These are phyloP conservation scores for Arabidopsis lyrata DNA, from an alignment of 441 rosid species.

Conservation along the genomic window DNA sequence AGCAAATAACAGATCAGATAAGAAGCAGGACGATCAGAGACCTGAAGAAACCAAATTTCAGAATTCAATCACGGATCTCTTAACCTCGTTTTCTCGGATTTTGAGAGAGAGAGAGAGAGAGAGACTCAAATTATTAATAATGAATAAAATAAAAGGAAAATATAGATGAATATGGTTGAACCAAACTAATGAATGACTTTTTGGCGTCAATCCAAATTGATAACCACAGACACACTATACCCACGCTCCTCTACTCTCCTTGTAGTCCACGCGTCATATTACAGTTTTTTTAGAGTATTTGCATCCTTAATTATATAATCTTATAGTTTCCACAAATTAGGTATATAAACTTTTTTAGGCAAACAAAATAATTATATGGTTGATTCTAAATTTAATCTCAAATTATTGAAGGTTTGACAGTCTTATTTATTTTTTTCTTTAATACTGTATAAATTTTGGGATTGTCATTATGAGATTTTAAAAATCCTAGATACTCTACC, in stretches of 20 bases:
- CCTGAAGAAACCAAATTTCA: slow-evolving; percentile 4
- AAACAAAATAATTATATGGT: too few species aligned
- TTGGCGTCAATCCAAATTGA: slow-evolving; percentile 22
- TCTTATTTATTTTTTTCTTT: too few species aligned
- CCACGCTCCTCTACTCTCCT: slow-evolving; percentile 8
- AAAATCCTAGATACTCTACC: neutral
- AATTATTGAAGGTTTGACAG: too few species aligned
- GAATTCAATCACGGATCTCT: slow-evolving; percentile 30
- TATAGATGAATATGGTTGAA: slow-evolving; percentile 33
- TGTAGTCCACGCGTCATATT: slow-evolving; percentile 26
- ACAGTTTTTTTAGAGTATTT: neutral
- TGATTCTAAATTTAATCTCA: too few species aligned
- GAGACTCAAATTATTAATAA: neutral
- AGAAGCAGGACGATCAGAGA: slow-evolving; percentile 21
- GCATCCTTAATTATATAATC: too few species aligned
- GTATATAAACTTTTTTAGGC: too few species aligned
- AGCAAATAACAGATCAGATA: slow-evolving; percentile 28
- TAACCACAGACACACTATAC: slow-evolving; percentile 27
- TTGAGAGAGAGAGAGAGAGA: slow-evolving; percentile 9
- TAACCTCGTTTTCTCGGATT: slow-evolving; percentile 29
- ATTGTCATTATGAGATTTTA: too few species aligned
- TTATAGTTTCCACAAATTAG: too few species aligned
- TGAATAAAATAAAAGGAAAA: neutral
- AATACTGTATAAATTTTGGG: too few species aligned
- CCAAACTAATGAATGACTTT: slow-evolving; percentile 36